Evolutionary conservation across 257 asterid species (phyloP).

Genomic region (Cordia subcordata): DNA sequence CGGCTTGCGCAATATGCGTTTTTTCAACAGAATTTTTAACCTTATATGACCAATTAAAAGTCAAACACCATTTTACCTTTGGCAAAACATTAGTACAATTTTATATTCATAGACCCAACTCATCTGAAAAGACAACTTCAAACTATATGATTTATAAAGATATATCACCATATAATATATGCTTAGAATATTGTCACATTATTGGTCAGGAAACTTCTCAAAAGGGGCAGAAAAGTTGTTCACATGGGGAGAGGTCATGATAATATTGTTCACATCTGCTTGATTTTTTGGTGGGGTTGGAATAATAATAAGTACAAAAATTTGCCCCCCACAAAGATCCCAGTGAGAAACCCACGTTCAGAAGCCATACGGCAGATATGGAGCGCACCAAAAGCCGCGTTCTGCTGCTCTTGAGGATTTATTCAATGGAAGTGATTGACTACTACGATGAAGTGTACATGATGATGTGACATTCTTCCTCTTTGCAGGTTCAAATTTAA

Average conservation of each 20-base stretch:
- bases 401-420: background rate
- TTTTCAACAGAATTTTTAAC: too few relatives aligned
- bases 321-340: background rate
- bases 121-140: too few relatives aligned
- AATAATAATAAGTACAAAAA: too few relatives aligned
- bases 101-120: too few relatives aligned
- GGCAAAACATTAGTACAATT: too few relatives aligned
- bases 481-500: background rate
- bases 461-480: slow-evolving; percentile 1
- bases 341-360: background rate
- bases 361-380: background rate
- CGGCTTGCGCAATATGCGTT: too few relatives aligned
- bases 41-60: too few relatives aligned
- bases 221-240: background rate
- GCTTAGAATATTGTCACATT: background rate
- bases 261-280: background rate
- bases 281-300: background rate
- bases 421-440: background rate
- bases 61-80: too few relatives aligned
- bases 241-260: background rate
- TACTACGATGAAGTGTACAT: background rate
- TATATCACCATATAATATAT: too few relatives aligned
- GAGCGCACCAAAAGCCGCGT: slow-evolving; percentile 1
- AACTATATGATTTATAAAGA: too few relatives aligned
- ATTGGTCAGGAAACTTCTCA: background rate